Evolutionary conservation across 2,329 filamentous ascomycete genomes (phyloP).

Genomic region (Colletotrichum orchidophilum): DNA sequence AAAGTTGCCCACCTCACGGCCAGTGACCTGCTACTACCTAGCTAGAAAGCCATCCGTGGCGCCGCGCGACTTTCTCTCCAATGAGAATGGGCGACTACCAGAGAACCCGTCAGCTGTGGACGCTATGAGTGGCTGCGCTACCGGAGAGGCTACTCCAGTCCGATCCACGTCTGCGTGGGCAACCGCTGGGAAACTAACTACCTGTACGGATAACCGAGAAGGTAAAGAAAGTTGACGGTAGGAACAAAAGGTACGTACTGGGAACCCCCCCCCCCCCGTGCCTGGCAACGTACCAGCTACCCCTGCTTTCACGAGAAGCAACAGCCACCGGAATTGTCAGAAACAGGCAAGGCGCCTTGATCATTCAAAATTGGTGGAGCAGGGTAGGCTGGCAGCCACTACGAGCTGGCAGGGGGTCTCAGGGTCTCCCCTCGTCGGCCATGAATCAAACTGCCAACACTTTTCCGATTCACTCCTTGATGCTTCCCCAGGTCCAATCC

Average conservation of each 20-base stretch:
- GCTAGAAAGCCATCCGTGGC: conserved; percentile 1
- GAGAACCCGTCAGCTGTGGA: not conserved
- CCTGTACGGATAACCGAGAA: not conserved
- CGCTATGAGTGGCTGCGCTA: conserved; percentile 18
- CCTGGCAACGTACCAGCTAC: conserved; percentile 23
- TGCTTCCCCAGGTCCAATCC: not conserved
- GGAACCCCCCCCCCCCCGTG: not conserved
- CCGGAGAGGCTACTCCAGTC: not conserved
- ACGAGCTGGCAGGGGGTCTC: conserved; percentile 1
- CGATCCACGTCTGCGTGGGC: conserved; percentile 1
- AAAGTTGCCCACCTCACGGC: not conserved
- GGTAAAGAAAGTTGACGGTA: not conserved
- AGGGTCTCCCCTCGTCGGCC: conserved; percentile 9
- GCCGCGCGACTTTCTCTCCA: conserved; percentile 22
- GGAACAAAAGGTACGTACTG: conserved; percentile 5
- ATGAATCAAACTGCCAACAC: conserved; percentile 15
- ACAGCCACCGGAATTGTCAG: conserved; percentile 31
- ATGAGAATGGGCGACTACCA: not conserved
- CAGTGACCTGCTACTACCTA: not conserved
- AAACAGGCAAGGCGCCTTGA: conserved; percentile 25
- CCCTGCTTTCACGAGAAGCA: conserved; percentile 15
- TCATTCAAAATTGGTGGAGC: conserved; percentile 28
- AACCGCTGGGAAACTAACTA: not conserved
- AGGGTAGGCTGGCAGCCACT: conserved; percentile 8
- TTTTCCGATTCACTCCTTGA: not conserved